These are phyloP conservation scores for Ganoderma meredithae DNA, from an alignment of 1,284 basidiomycete species.

Conservation along the genomic window DNA sequence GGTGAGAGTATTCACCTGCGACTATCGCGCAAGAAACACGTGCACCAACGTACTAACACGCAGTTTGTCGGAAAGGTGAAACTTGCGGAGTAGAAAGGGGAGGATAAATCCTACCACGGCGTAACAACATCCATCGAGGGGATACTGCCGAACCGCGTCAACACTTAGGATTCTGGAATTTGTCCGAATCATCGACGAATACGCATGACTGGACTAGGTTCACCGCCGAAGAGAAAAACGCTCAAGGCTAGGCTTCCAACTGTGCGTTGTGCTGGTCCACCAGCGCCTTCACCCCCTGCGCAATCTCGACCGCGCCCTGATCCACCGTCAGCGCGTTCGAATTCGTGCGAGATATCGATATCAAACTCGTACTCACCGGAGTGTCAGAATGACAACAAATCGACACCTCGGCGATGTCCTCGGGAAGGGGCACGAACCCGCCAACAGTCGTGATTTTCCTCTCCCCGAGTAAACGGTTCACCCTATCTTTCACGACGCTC, in stretches of 20 bases:
- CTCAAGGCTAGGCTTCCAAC: background rate
- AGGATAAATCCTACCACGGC: too few relatives aligned
- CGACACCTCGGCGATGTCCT: slow-evolving; percentile 56
- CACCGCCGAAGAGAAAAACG: too few relatives aligned
- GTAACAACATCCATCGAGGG: too few relatives aligned
- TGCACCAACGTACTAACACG: too few relatives aligned
- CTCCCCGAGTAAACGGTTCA: slow-evolving; percentile 37
- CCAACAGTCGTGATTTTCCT: slow-evolving; percentile 52
- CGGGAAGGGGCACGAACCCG: slow-evolving; percentile 52
- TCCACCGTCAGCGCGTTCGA: background rate
- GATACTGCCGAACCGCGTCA: too few relatives aligned
- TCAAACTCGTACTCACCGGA: slow-evolving; percentile 49
- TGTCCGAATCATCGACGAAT: too few relatives aligned
- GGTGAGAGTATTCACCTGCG: too few relatives aligned
- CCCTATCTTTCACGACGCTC: slow-evolving; percentile 52
- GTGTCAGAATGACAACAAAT: slow-evolving; percentile 75
- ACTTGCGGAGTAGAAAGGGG: too few relatives aligned
- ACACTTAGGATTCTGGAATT: too few relatives aligned
- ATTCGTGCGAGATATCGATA: background rate
- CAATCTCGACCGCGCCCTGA: slow-evolving; percentile 61
- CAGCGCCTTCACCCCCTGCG: slow-evolving; percentile 53
- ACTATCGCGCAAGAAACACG: too few relatives aligned
- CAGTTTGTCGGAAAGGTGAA: too few relatives aligned
- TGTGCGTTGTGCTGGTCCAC: slow-evolving; percentile 57
- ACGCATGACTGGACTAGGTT: too few relatives aligned